Base-by-base conservation (phyloP, 1,284 basidiomycete species). In the Porodaedalea pini region DNA sequence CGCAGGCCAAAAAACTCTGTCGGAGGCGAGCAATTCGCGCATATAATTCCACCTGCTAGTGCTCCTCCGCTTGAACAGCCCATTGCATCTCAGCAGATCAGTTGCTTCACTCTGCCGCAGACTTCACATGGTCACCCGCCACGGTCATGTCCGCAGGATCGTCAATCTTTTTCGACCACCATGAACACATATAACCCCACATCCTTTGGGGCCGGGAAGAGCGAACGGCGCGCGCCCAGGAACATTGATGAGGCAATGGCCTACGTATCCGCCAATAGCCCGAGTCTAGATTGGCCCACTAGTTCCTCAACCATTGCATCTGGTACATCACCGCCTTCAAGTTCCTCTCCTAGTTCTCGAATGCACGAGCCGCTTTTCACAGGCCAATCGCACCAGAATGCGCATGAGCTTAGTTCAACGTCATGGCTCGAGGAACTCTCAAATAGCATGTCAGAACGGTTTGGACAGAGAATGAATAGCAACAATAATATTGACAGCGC, bases 381-480 rank as follows among this genome's bases (percentile, higher is more conserved):
- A 17, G 13, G 4, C 10, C 45, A 47, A n/a, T 27, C 21, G 29
- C 7, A 31, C n/a, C 25, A 13, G 13, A 31, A 47, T 13, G 4
- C 13, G n/a, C 45, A 31, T 13, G 40, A 44, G 19, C 29, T 54
- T 17, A 45, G 19, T n/a, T 54, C 52, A 32, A 43, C 41, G 15
- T 56, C 48, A 13, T 49, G 47, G 54, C 36, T 50, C 2, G 47
- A 56, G 17, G 45, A 50, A 15, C 34, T 56, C 7, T 40, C 54
- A 21, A 11, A 23, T 2, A 45, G 19, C 31, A 40, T 57, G 39
- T 21, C 48, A 21, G 31, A 19, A 19, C 25, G 29, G 19, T 57
- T 47, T 11, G 55, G 36, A 4, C 44, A 36, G 19, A 27, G 13
- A 13, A 11, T 51, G 6, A 17, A 21, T 29, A 29, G 27, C n/a